These are phyloP conservation scores for Alectoria sarmentosa DNA, from an alignment of 495 filamentous ascomycete species.

Conservation along the genomic window DNA sequence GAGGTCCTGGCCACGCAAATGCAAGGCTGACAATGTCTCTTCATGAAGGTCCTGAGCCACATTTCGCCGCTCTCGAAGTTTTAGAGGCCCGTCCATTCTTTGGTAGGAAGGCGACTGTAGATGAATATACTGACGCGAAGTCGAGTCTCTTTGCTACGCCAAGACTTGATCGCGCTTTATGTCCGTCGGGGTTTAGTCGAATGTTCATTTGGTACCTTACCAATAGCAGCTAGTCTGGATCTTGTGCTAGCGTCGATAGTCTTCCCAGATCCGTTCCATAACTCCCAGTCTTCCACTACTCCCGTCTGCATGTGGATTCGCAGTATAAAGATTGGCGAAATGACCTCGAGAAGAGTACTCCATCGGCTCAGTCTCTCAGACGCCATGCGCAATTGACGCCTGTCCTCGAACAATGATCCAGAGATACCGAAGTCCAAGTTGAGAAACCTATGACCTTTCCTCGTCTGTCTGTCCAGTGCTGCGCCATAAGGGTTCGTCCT, in stretches of 20 bases:
- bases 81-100: conserved; percentile 15
- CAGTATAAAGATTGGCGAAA: background rate
- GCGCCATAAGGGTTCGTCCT: background rate
- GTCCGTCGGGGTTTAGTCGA: background rate
- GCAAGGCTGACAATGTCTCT: conserved; percentile 23
- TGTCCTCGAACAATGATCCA: background rate
- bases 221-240: too few species aligned
- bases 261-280: too few species aligned
- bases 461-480: background rate
- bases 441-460: background rate
- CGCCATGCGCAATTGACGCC: background rate
- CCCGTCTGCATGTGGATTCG: background rate
- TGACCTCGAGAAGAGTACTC: background rate
- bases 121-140: too few species aligned
- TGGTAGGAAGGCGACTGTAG: background rate
- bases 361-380: background rate
- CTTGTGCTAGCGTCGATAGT: too few species aligned
- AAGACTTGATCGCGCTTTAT: background rate
- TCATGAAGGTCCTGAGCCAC: conserved; percentile 15
- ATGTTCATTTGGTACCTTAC: too few species aligned
- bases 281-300: too few species aligned
- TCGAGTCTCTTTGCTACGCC: background rate
- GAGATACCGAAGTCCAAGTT: background rate
- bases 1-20: conserved; percentile 36
- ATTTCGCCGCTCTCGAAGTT: conserved; percentile 6